Base-by-base conservation (phyloP, 257 asterid genomes). In the Galeopsis tetrahit region DNA sequence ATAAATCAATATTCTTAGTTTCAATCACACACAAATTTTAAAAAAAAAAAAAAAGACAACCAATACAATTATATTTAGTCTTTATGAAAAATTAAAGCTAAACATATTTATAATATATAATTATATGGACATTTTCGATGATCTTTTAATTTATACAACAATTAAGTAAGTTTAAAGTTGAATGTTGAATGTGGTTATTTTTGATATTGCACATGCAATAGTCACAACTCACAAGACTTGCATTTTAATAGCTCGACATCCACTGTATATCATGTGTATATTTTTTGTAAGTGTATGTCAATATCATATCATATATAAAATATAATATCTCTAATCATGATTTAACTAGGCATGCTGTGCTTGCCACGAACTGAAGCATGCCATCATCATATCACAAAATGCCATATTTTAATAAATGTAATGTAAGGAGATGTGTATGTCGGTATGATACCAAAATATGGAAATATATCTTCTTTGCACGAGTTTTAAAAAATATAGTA, bases 1-100 rank as follows among this genome's bases (percentile, higher is more conserved):
- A 62, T 10, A 68, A 33, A 33, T 78, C 75, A 53, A 73, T 77
- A 79, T 74, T 79, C 82, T 69, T 49, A 15, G 7, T 56, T 74
- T 69, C 82, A 69, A 28, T 74, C 67, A 9, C 60, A 63, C 82
- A 69, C 74, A 74, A 63, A 7, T 7, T 21, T 21, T 21, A 21
- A 15, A 48, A 69, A 32, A 10, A 57, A 56, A 79, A 66, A 74
- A 72, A 46, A 43, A 61, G 40, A 52, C 39, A 21, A 62, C 75
- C 17, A 14, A 56, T 28, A 7, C 14, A 32, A 59, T 3, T 59
- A 33, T 33, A 10, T 6, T 59, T 34, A 6, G 14, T 13, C 6
- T 5, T 33, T 59, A 13, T 33, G 10, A 10, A 10, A 59, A 5
- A 59, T 4, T 33, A 36, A 11, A 32, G 8, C 28, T 21, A 21